Evolutionary conservation across 768 basidiomycete genomes (phyloP).

Genomic region (Leccinum fibrillosum): DNA sequence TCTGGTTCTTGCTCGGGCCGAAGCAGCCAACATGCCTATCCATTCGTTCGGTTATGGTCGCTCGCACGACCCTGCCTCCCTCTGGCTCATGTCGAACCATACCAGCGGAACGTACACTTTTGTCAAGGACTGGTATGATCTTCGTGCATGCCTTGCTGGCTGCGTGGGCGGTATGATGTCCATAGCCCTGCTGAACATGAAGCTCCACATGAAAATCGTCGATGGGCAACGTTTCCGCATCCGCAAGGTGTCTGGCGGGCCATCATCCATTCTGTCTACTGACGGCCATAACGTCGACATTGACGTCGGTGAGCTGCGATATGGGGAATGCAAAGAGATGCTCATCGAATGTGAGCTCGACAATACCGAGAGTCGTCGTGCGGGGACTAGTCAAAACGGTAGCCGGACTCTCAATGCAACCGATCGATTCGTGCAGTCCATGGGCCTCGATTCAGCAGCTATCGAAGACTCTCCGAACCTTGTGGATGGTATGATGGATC

Average conservation of each 20-base stretch:
- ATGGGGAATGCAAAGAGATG: constrained; percentile 98
- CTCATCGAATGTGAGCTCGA: constrained; percentile 89
- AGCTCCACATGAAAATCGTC: constrained; percentile 91
- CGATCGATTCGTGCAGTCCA: constrained; percentile 82
- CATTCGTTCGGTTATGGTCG: constrained; percentile 97
- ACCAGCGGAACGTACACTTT: constrained; percentile 97
- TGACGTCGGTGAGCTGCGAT: constrained; percentile 89
- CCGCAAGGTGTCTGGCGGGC: constrained; percentile 90
- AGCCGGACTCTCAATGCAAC: constrained; percentile 65
- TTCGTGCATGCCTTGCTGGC: constrained; percentile 88
- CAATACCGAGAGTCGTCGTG: constrained; percentile 50
- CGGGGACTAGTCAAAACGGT: constrained; percentile 8
- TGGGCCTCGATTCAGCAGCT: constrained; percentile 73
- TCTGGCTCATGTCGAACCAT: constrained; percentile 99
- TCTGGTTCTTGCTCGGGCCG: constrained; percentile 91
- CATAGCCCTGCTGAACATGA: constrained; percentile 89
- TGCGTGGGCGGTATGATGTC: constrained; percentile 97
- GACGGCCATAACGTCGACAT: constrained; percentile 95
- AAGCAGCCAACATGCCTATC: constrained; percentile 95
- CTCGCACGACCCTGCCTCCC: constrained; percentile 93
- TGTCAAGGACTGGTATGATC: constrained; percentile 96
- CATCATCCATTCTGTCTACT: constrained; percentile 80
- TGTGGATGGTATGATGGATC: constrained; percentile 89
- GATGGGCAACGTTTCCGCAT: constrained; percentile 90
- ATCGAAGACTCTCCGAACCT: constrained; percentile 73